phyloP scores from a whole-genome alignment of 1,139 yeast species.

The Lodderomyces parapsilosis region DNA sequence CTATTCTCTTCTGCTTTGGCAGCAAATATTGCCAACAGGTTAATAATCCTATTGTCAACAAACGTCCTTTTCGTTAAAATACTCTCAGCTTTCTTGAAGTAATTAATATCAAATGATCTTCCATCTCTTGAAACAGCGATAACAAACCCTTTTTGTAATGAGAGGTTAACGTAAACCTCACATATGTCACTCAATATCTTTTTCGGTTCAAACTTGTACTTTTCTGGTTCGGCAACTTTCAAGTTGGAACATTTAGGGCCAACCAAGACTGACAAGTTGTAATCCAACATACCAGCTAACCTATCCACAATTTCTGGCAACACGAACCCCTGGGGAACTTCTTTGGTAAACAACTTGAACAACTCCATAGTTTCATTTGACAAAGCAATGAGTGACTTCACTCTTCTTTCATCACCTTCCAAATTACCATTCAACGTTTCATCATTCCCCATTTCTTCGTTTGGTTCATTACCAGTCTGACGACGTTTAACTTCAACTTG shows the following conservation, averaged over 20 bases:
- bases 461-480: conserved; percentile 21
- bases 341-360: conserved; percentile 77
- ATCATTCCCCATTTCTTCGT: conserved; percentile 51
- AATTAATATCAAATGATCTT: conserved; percentile 70
- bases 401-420: conserved; percentile 67
- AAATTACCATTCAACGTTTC: conserved; percentile 62
- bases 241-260: conserved; percentile 93
- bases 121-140: conserved; percentile 87
- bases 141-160: conserved; percentile 62
- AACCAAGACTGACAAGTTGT: conserved; percentile 83
- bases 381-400: conserved; percentile 78
- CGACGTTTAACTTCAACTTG: conserved; percentile 55
- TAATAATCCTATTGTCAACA: conserved; percentile 53
- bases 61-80: conserved; percentile 60
- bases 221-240: conserved; percentile 81
- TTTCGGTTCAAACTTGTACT: conserved; percentile 81
- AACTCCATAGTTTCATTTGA: conserved; percentile 81
- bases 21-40: conserved; percentile 55
- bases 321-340: conserved; percentile 83
- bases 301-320: conserved; percentile 91
- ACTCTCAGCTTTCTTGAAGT: conserved; percentile 67
- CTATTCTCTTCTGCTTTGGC: conserved; percentile 60
- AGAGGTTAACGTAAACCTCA: conserved; percentile 72
- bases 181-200: conserved; percentile 66
- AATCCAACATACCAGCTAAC: conserved; percentile 92